Percentiles rank a stretch among this genome's conserved stretches.
Conservation (phyloP, 2,329 filamentous ascomycete genomes). For the Botrytis cinerea region DNA sequence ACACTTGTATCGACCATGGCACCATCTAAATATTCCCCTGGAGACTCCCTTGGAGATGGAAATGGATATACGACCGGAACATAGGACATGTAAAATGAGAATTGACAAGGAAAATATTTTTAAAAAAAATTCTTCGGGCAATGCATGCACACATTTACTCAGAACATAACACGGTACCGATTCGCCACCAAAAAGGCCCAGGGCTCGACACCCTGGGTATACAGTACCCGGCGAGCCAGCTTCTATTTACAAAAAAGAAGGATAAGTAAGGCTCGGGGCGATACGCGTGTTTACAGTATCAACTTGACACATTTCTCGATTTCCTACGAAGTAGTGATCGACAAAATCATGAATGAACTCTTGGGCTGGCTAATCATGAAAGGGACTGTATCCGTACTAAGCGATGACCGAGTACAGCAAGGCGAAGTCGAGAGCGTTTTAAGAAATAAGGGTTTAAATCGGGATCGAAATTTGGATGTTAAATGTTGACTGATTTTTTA, state of each 20-base stretch:
- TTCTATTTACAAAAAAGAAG: not conserved
- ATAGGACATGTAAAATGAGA: not conserved
- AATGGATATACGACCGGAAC: not conserved
- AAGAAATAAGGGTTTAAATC: not conserved
- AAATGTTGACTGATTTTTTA: slow-evolving; percentile 10
- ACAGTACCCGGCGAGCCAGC: not conserved
- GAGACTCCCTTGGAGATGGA: not conserved
- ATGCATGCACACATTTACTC: not conserved
- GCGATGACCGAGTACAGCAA: not conserved
- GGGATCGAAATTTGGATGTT: slow-evolving; percentile 1
- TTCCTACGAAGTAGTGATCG: not conserved
- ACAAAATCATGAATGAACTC: not conserved
- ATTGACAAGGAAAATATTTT: not conserved
- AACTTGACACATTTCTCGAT: not conserved
- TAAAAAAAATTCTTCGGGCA: not conserved
- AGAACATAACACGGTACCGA: not conserved
- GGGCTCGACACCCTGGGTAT: not conserved
- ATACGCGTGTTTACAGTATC: not conserved
- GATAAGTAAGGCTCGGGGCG: not conserved
- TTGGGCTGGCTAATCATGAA: not conserved
- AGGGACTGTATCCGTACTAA: not conserved
- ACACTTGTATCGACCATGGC: not conserved
- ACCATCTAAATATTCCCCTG: not conserved
- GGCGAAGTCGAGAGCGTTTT: not conserved
- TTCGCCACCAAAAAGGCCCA: not conserved